Evolutionary conservation across 2,329 filamentous ascomycete species (phyloP).

Genomic region (Colletotrichum sp.): DNA sequence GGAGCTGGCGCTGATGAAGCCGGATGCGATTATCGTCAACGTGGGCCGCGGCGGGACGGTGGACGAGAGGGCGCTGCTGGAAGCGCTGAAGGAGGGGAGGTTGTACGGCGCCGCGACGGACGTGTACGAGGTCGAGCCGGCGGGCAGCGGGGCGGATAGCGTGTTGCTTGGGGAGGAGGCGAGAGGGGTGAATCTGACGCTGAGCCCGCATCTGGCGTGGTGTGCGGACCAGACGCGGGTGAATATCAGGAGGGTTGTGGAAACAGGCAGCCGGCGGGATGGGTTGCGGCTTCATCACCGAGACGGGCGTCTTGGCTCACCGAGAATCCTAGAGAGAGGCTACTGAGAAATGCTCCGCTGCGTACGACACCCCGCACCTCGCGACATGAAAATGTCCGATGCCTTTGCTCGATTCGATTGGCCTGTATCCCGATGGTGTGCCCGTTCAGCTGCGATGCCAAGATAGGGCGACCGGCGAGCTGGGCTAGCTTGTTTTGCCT

Average conservation of each 20-base stretch:
- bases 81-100: constrained; percentile 30
- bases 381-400: not conserved
- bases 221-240: constrained; percentile 22
- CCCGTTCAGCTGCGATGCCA: not conserved
- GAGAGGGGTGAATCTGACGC: constrained; percentile 30
- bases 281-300: not conserved
- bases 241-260: constrained; percentile 18
- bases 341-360: not conserved
- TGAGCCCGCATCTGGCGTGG: constrained; percentile 35
- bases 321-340: not conserved
- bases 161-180: constrained; percentile 15
- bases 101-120: constrained; percentile 41
- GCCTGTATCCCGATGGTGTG: not conserved
- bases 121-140: constrained; percentile 32
- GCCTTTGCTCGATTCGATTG: not conserved
- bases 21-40: constrained; percentile 29
- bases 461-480: not conserved
- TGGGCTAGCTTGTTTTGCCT: not conserved
- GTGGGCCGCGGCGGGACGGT: constrained; percentile 38
- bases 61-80: constrained; percentile 37
- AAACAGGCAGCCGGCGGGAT: not conserved
- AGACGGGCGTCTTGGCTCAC: not conserved
- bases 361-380: not conserved
- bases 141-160: constrained; percentile 16
- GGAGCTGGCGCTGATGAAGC: constrained; percentile 23